Evolutionary conservation across 352 stramenopile genomes (phyloP), one percentile per base, ranked within the genome.

Genomic region (Salisapilia sapeloensis): DNA sequence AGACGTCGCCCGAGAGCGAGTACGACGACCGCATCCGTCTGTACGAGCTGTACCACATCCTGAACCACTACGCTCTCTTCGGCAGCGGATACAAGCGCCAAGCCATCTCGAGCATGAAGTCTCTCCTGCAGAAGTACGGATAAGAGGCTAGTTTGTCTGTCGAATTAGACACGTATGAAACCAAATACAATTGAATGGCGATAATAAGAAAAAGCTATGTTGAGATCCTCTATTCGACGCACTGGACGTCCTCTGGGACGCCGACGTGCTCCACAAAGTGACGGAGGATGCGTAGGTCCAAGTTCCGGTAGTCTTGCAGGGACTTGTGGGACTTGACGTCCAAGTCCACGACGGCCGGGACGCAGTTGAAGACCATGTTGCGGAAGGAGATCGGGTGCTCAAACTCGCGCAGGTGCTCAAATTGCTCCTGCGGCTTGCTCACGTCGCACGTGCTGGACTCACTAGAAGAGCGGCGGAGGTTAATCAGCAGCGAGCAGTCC

Each of bases 271-370:
- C 37, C 13, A 53, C 39, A 34, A 72, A 82, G 41, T 79, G 66
- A 35, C 50, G 44, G 21, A 63, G 63, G 15, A 90, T 90, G 49
- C 76, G 75, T 27, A 83, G 54, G 44, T 92, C 76, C 14, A 87
- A 46, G 4, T 56, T 55, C 42, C 74, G 82, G 49, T 89, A 92
- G 42, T 83, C 61, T 23, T 61, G 56, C 28, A 92, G 59, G 7
- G 71, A 82, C 44, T 87, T 87, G 62, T 89, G 69, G 29, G 69
- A 78, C 52, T 90, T 92, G 42, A 82, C 57, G 37, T 92, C 75
- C 32, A 92, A 39, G 35, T 92, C 74, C 29, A 90, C 75, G 33
- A 92, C 69, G 0, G 71, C 75, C 31, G 87, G 58, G 13, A 84
- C 69, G 40, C 63, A 86, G 31, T 82, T 56, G 42, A 82, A 89